Percentiles rank a stretch among this genome's conserved stretches.
phyloP scores from a whole-genome alignment of 805 yeast genomes.

The Cyberlindnera lachancei region DNA sequence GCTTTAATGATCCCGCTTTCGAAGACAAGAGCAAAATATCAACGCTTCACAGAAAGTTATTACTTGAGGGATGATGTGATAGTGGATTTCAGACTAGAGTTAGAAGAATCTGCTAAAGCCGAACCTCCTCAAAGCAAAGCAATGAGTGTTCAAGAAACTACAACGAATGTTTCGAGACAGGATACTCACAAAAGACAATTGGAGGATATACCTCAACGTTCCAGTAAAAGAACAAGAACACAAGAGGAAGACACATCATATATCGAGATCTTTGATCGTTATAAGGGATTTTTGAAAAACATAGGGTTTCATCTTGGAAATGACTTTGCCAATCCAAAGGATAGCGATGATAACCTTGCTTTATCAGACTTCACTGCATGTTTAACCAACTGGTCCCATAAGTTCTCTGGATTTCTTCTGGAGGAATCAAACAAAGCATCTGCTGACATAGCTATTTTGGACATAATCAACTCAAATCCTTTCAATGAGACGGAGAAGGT shows the following conservation, averaged over 20 bases:
- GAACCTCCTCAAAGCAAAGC: too few relatives aligned
- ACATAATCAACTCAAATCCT: constrained; percentile 25
- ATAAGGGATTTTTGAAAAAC: constrained; percentile 5
- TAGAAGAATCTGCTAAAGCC: neutral
- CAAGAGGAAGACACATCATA: constrained; percentile 20
- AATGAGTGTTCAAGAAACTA: neutral
- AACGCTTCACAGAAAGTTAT: constrained; percentile 44
- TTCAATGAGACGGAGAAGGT: constrained; percentile 11
- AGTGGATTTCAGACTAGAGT: constrained; percentile 29
- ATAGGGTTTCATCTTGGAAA: constrained; percentile 5
- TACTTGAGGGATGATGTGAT: constrained; percentile 40
- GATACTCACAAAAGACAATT: constrained; percentile 10
- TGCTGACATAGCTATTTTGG: constrained; percentile 20
- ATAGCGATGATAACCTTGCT: neutral
- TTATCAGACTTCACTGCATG: constrained; percentile 11
- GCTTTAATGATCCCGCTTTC: constrained; percentile 26
- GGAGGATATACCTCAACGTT: constrained; percentile 25
- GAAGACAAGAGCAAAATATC: constrained; percentile 24
- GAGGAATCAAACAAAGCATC: constrained; percentile 4
- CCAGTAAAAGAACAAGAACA: constrained; percentile 32
- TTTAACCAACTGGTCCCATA: constrained; percentile 19
- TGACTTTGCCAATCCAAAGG: neutral
- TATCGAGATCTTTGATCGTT: neutral
- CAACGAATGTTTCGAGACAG: neutral
- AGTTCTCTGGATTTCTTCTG: constrained; percentile 21